Evolutionary conservation across 169 alveolate genomes (phyloP).

Genomic region (Cystoisospora suis): DNA sequence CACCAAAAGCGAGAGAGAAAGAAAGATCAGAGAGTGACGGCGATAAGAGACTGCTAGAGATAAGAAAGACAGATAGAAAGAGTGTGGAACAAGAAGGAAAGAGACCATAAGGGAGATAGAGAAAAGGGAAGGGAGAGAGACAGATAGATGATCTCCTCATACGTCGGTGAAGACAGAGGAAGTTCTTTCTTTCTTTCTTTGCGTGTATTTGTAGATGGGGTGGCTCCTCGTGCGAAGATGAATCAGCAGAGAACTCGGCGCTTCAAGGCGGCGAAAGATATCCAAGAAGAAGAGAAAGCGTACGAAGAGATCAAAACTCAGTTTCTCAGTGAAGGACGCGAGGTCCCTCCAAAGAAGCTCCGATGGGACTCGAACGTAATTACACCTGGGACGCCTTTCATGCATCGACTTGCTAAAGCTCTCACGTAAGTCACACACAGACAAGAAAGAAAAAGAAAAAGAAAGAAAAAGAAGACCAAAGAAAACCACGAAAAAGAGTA

Average conservation of each 20-base stretch:
- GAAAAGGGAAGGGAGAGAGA: neutral
- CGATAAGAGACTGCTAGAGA: neutral
- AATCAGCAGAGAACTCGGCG: constrained; percentile 97
- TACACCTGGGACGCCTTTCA: constrained; percentile 99
- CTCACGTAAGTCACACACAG: constrained; percentile 51
- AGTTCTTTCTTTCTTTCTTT: no score
- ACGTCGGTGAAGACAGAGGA: no score
- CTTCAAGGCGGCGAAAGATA: constrained; percentile 86
- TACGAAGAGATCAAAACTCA: constrained; percentile 75
- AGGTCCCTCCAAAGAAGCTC: neutral
- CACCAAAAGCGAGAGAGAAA: neutral
- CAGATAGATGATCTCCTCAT: neutral
- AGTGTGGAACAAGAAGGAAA: neutral
- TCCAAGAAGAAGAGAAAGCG: constrained; percentile 75
- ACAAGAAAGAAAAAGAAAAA: no score
- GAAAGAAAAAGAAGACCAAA: no score
- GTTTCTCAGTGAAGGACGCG: constrained; percentile 54
- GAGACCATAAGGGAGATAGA: neutral
- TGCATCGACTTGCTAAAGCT: constrained; percentile 88
- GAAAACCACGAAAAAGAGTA: no score
- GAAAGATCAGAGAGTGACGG: neutral
- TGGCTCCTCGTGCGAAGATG: constrained; percentile 99
- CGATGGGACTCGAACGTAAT: constrained; percentile 96
- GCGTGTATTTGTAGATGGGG: constrained; percentile 82
- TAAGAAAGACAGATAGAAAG: neutral